phyloP scores from a whole-genome alignment of 768 basidiomycete species.

The Mycena capillaripes region DNA sequence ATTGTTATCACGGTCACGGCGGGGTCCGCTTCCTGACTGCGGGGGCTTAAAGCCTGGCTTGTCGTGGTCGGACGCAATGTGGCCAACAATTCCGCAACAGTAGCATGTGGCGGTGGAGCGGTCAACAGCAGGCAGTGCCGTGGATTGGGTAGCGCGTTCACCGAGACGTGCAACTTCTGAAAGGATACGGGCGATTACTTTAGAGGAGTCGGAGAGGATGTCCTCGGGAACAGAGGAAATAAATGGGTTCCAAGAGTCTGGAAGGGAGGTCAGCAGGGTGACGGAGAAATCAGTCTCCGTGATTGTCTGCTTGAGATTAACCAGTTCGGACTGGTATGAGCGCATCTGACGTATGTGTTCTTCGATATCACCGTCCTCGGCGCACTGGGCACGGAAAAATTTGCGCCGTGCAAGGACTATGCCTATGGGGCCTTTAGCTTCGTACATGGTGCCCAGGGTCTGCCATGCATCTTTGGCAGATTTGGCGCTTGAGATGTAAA shows the following conservation, averaged over 20 bases:
- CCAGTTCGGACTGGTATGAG: background rate
- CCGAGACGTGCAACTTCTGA: background rate
- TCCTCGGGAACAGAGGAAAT: slow-evolving; percentile 27
- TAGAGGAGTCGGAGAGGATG: slow-evolving; percentile 5
- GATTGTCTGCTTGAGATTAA: too few species aligned
- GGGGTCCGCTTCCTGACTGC: background rate
- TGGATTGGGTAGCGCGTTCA: background rate
- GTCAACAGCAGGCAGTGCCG: slow-evolving; percentile 9
- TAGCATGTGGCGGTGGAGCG: slow-evolving; percentile 2
- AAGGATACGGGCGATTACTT: slow-evolving; percentile 26
- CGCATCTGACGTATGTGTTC: slow-evolving; percentile 43
- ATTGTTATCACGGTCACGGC: background rate
- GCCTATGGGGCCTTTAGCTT: slow-evolving; percentile 40
- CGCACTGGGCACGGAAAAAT: slow-evolving; percentile 34
- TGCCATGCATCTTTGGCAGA: slow-evolving; percentile 41
- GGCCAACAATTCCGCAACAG: slow-evolving; percentile 1
- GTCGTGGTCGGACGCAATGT: slow-evolving; percentile 9
- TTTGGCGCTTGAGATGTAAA: slow-evolving; percentile 31
- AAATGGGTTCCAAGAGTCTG: slow-evolving; percentile 17
- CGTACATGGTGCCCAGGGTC: slow-evolving; percentile 41
- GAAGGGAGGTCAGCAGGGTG: background rate
- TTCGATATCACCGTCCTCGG: slow-evolving; percentile 45
- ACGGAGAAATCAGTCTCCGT: too few species aligned
- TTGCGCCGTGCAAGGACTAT: slow-evolving; percentile 38
- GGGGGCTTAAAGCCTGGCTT: slow-evolving; percentile 5